phyloP scores from a whole-genome alignment of 2,329 filamentous ascomycete genomes.

The Monilinia vaccinii-corymbosi region DNA sequence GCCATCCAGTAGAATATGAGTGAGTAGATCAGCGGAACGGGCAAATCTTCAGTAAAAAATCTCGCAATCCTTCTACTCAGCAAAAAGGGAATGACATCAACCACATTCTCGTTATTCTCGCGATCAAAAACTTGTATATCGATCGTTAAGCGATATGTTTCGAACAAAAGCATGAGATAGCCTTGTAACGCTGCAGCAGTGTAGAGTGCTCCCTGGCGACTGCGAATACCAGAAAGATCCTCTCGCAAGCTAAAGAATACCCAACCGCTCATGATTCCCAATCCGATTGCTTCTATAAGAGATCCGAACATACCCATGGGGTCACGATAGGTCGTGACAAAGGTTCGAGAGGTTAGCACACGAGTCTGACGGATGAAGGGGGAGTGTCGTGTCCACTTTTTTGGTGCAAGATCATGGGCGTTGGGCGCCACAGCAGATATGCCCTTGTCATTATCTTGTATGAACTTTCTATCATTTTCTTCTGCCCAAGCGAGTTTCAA shows the following conservation, averaged over 20 bases:
- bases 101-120: slow-evolving; percentile 64
- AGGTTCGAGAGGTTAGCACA: slow-evolving; percentile 59
- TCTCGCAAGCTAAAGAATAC: slow-evolving; percentile 59
- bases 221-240: slow-evolving; percentile 63
- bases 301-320: slow-evolving; percentile 66
- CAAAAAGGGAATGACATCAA: slow-evolving; percentile 59
- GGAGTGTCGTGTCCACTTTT: slow-evolving; percentile 35
- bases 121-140: slow-evolving; percentile 71
- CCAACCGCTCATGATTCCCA: slow-evolving; percentile 65
- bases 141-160: slow-evolving; percentile 64
- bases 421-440: background rate
- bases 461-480: slow-evolving; percentile 21
- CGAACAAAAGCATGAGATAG: slow-evolving; percentile 67
- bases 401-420: background rate
- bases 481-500: slow-evolving; percentile 54
- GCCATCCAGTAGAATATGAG: slow-evolving; percentile 72
- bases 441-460: slow-evolving; percentile 14
- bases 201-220: slow-evolving; percentile 64
- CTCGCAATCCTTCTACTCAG: slow-evolving; percentile 61
- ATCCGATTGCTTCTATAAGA: slow-evolving; percentile 58
- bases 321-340: slow-evolving; percentile 66
- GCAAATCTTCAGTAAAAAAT: slow-evolving; percentile 61
- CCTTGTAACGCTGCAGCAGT: slow-evolving; percentile 63
- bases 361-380: slow-evolving; percentile 52
- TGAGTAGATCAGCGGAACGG: slow-evolving; percentile 62